Conservation (phyloP, 2,329 filamentous ascomycete genomes). For the Teratosphaeria epicoccoides region DNA sequence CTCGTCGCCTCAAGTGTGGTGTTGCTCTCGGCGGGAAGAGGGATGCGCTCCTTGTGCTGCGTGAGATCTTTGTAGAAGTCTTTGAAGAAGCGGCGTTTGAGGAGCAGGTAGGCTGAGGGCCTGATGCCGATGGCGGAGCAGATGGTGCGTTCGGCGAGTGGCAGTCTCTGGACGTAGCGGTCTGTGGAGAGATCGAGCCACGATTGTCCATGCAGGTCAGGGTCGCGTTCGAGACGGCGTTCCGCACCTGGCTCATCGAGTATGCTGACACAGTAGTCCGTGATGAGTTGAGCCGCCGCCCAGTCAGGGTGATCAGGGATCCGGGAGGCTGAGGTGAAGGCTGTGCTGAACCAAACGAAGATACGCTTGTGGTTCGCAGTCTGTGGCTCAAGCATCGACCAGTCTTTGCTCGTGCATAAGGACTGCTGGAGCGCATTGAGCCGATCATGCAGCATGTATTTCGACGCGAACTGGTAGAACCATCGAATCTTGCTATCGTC, state of each 20-base stretch:
- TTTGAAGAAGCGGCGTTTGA: constrained; percentile 16
- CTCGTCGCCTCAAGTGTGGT: not conserved
- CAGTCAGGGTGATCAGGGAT: constrained; percentile 15
- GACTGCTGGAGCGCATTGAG: constrained; percentile 1
- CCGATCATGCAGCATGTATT: constrained; percentile 2
- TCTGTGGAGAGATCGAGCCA: constrained; percentile 9
- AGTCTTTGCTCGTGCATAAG: not conserved
- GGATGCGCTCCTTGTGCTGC: constrained; percentile 5
- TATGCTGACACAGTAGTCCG: constrained; percentile 9
- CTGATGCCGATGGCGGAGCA: constrained; percentile 6
- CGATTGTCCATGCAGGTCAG: not conserved
- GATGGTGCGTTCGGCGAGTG: constrained; percentile 12
- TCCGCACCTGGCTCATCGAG: constrained; percentile 7
- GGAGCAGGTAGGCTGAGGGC: constrained; percentile 16
- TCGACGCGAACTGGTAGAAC: constrained; percentile 12
- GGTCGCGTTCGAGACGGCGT: constrained; percentile 4
- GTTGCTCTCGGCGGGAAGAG: not conserved
- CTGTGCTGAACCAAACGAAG: constrained; percentile 9
- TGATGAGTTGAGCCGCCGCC: constrained; percentile 9
- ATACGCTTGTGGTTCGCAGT: constrained; percentile 6
- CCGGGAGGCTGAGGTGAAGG: constrained; percentile 9
- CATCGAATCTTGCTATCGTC: constrained; percentile 12
- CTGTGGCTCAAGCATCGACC: not conserved
- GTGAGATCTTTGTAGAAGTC: constrained; percentile 8
- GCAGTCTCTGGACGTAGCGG: constrained; percentile 12